phyloP scores from a whole-genome alignment of 441 rosid genomes.

The Biscutella auriculata region DNA sequence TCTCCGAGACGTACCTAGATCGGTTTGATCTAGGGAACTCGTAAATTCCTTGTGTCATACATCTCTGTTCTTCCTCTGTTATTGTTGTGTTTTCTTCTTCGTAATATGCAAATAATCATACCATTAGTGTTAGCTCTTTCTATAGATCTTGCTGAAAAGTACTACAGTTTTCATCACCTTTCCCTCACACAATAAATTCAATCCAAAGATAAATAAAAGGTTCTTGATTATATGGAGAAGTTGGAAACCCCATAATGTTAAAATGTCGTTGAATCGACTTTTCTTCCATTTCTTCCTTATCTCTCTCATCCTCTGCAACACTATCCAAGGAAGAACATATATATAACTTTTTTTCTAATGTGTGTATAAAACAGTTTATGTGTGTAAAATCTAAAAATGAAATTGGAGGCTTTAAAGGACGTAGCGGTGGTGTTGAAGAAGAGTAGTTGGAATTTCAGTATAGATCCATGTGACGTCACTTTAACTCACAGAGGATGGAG shows the following conservation, averaged over 20 bases:
- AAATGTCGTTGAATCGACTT: slow-evolving; percentile 10
- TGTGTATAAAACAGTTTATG: background rate
- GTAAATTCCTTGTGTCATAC: too few species aligned
- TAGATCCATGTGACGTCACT: slow-evolving; percentile 35
- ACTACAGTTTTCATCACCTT: too few species aligned
- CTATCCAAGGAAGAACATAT: slow-evolving; percentile 26
- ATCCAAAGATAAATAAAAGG: too few species aligned
- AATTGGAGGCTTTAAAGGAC: slow-evolving; percentile 28
- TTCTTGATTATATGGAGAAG: too few species aligned
- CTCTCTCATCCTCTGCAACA: slow-evolving; percentile 21
- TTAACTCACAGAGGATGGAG: slow-evolving; percentile 24
- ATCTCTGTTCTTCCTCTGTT: too few species aligned
- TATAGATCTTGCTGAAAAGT: too few species aligned
- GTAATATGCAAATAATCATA: too few species aligned
- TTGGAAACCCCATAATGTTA: background rate
- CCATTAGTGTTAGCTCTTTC: too few species aligned
- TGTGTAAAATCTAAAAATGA: slow-evolving; percentile 15
- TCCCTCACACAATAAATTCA: too few species aligned
- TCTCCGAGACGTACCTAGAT: too few species aligned
- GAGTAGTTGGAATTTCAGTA: slow-evolving; percentile 33
- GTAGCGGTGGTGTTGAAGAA: slow-evolving; percentile 33
- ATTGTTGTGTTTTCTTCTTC: too few species aligned
- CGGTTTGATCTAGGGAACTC: too few species aligned
- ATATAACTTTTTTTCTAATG: background rate
- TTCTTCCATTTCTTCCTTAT: slow-evolving; percentile 11